Evolutionary conservation across 306 rosid genomes (phyloP).

Genomic region (Pyrus pyrifolia): DNA sequence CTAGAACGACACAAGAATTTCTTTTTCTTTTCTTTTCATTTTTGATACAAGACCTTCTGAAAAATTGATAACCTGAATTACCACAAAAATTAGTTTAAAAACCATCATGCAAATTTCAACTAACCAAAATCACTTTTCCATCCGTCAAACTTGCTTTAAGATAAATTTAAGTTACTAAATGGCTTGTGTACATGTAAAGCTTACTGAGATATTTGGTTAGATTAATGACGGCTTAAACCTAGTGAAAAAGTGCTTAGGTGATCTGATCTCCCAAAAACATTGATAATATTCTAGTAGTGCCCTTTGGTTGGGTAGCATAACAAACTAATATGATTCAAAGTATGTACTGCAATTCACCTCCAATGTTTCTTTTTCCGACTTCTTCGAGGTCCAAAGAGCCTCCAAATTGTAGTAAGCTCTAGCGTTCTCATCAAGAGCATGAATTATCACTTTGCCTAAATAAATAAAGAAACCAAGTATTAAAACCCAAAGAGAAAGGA

Average conservation of each 20-base stretch:
- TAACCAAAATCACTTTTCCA: not conserved
- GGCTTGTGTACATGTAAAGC: not conserved
- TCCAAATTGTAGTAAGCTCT: conserved; percentile 91
- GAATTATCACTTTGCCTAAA: conserved; percentile 77
- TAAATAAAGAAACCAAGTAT: not conserved
- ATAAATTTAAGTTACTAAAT: not conserved
- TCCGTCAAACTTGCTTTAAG: not conserved
- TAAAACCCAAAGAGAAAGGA: not conserved
- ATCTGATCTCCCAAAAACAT: not conserved
- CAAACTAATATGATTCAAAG: not conserved
- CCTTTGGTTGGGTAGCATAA: not conserved
- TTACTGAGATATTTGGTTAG: not conserved
- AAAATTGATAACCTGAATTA: not conserved
- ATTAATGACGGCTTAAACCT: not conserved
- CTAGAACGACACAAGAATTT: not conserved
- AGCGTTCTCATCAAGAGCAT: conserved; percentile 94
- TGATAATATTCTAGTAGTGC: not conserved
- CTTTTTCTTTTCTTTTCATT: not conserved
- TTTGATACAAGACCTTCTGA: not conserved
- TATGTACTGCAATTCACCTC: conserved; percentile 32
- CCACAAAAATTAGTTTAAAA: not conserved
- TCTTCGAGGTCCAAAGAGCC: conserved; percentile 51
- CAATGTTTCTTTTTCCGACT: conserved; percentile 40
- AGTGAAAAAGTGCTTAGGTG: not conserved
- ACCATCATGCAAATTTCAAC: not conserved